Evolutionary conservation across 305 asterid genomes (phyloP).

Genomic region (Fraxinus sp.): DNA sequence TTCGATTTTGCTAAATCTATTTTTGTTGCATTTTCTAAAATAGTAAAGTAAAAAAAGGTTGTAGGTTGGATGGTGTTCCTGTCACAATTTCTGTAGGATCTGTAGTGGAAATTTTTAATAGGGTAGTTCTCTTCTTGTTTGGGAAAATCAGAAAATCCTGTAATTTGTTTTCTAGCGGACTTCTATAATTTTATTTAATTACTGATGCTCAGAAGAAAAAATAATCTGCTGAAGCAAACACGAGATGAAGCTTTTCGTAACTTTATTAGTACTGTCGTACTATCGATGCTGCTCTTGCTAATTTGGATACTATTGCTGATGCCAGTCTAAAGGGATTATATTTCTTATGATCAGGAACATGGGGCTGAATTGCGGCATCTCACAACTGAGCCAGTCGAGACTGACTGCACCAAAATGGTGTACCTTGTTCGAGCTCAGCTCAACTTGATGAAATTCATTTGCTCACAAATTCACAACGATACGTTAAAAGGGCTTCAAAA

Average conservation of each 20-base stretch:
- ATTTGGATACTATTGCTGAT: neutral
- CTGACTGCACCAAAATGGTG: constrained; percentile 81
- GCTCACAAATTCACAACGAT: constrained; percentile 73
- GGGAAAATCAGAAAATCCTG: neutral
- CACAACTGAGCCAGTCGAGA: constrained; percentile 75
- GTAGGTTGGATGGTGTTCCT: neutral
- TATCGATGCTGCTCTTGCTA: neutral
- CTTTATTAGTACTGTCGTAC: neutral
- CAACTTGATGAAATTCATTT: constrained; percentile 73
- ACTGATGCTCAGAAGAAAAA: neutral
- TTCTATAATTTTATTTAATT: constrained; percentile 3
- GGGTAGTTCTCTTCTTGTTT: neutral
- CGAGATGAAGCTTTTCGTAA: neutral
- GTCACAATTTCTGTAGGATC: neutral
- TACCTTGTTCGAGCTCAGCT: constrained; percentile 79
- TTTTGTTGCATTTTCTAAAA: neutral
- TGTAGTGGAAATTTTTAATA: neutral
- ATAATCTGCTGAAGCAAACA: neutral
- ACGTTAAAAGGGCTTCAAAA: constrained; percentile 77
- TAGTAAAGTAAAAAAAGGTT: neutral
- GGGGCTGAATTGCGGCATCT: constrained; percentile 88
- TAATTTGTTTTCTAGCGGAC: neutral
- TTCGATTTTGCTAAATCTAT: neutral
- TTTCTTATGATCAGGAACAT: constrained; percentile 59
- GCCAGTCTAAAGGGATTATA: neutral